These are phyloP conservation scores for Gossypium ekmanianum DNA, from an alignment of 345 rosid genomes.

Conservation along the genomic window DNA sequence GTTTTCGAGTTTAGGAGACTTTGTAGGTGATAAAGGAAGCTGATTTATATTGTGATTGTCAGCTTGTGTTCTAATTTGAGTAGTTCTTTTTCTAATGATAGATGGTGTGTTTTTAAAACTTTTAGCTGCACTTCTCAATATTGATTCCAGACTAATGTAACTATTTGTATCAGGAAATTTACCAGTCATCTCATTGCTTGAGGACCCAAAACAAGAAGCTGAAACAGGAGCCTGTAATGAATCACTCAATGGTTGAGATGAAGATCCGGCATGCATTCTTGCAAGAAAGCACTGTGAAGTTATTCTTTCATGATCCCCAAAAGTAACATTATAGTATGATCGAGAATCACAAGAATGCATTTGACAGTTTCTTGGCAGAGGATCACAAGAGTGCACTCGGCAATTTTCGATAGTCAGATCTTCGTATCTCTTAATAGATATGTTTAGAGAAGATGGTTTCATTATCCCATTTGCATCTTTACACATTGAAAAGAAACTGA, in stretches of 20 bases:
- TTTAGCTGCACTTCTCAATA: constrained; percentile 39
- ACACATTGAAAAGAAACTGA: background rate
- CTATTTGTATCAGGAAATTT: background rate
- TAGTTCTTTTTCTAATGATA: constrained; percentile 37
- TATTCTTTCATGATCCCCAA: constrained; percentile 5
- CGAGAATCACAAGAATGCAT: background rate
- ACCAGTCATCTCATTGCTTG: background rate
- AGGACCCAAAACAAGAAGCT: background rate
- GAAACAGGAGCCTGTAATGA: background rate
- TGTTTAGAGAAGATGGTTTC: background rate
- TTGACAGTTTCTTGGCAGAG: background rate
- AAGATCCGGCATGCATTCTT: background rate
- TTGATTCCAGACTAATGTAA: constrained; percentile 21
- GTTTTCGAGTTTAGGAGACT: constrained; percentile 21
- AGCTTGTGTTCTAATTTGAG: background rate
- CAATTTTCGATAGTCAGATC: background rate
- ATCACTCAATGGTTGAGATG: constrained; percentile 7
- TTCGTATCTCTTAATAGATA: background rate
- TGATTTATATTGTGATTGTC: background rate
- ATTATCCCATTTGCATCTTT: background rate
- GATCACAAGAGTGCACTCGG: background rate
- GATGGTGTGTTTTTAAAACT: constrained; percentile 48
- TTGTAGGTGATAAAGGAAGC: constrained; percentile 17
- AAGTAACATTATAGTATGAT: background rate
- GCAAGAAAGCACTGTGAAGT: background rate